Evolutionary conservation across 352 stramenopile species (phyloP), one percentile per base, ranked within the genome.

Genomic region (Lagenidium giganteum): DNA sequence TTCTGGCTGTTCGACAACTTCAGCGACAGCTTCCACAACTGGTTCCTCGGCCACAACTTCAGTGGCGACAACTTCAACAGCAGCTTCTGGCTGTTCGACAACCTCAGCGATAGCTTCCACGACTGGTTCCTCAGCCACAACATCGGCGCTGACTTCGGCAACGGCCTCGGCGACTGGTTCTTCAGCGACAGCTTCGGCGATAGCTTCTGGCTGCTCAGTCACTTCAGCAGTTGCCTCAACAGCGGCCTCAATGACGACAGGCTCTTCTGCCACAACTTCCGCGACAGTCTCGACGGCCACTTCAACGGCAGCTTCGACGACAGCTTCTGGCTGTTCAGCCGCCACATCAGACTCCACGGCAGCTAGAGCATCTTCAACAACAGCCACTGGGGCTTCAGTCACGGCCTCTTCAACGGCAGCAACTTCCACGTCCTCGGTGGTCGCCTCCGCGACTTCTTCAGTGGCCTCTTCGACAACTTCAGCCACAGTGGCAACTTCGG

Each of bases 391-490:
- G 36, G 31, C 37, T 25, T 47, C 26, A 28, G 30, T 29, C 13
- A 12, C 22, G 17, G 31, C 18, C 34, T 44, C 38, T 7, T 49
- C 46, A 13, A 47, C 22, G 13, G 39, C 42, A 32, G 49, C 14
- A 21, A n/a, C 27, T 36, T 53, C 48, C 31, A 53, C 48, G 23
- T 47, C 29, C 3, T 46, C 43, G 22, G 47, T 14, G 11, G 23
- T 12, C 44, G 54, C 51, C 30, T 63, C 42, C 29, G 37, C 40
- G 7, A 43, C 34, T 9, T 30, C 24, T 5, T 13, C 31, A 14
- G 28, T 30, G 18, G 43, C 33, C 24, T 53, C 50, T 26, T 48
- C 42, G 17, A 39, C 46, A 20, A 51, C 38, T 32, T 43, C 50
- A 5, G 25, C 30, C 2, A 41, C 38, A 25, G 18, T 33, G 8